Evolutionary conservation across 768 basidiomycete genomes (phyloP).

Genomic region (Chiua virens): DNA sequence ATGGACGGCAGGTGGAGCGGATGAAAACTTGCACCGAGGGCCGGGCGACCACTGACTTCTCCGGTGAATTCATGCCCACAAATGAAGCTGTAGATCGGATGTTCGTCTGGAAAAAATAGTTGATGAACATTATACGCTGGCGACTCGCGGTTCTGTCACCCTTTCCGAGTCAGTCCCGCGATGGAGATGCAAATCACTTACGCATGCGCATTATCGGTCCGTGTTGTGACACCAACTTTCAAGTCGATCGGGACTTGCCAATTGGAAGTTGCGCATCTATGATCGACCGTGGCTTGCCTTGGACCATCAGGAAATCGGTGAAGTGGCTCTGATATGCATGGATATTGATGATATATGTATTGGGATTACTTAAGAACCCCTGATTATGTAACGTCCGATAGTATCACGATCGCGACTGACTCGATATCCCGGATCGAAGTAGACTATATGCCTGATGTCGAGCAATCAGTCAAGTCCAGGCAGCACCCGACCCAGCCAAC

Average conservation of each 20-base stretch:
- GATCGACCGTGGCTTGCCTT: no score
- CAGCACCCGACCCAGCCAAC: slow-evolving; percentile 38
- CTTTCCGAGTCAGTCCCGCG: slow-evolving; percentile 52
- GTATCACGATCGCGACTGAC: no score
- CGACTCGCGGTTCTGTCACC: slow-evolving; percentile 50
- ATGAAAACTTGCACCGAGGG: slow-evolving; percentile 61
- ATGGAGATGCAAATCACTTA: slow-evolving; percentile 73
- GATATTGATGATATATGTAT: no score
- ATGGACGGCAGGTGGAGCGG: slow-evolving; percentile 49
- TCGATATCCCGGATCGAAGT: neutral
- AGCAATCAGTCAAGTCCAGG: slow-evolving; percentile 15
- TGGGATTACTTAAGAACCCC: no score
- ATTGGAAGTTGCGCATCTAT: no score
- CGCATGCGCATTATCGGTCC: no score
- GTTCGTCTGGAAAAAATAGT: neutral
- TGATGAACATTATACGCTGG: neutral
- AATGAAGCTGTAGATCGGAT: slow-evolving; percentile 39
- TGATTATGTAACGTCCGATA: no score
- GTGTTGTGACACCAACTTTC: no score
- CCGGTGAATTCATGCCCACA: slow-evolving; percentile 82
- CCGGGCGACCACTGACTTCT: slow-evolving; percentile 63
- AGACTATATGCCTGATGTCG: slow-evolving; percentile 19
- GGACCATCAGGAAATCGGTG: no score
- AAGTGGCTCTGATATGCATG: no score
- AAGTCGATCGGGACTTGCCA: no score